phyloP scores from a whole-genome alignment of 345 rosid genomes.

The Firmiana major region DNA sequence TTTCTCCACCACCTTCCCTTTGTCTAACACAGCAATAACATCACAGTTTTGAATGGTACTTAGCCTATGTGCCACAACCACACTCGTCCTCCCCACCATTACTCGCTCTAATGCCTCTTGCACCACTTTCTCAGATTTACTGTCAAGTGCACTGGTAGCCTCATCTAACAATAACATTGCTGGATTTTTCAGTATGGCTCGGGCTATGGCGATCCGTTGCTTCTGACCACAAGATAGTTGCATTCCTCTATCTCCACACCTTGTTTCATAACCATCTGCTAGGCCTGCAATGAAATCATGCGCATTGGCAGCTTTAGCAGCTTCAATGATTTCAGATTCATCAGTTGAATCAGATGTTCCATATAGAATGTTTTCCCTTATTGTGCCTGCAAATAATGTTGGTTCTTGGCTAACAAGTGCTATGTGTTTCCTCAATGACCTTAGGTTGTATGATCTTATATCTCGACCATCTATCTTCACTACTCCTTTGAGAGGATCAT shows the following conservation, averaged over 20 bases:
- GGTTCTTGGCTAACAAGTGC: constrained; percentile 76
- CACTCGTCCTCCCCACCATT: constrained; percentile 8
- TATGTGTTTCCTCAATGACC: constrained; percentile 43
- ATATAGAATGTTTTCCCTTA: constrained; percentile 50
- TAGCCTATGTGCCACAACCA: constrained; percentile 16
- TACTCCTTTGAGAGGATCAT: constrained; percentile 49
- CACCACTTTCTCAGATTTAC: constrained; percentile 56
- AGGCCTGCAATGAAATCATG: constrained; percentile 59
- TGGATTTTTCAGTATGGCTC: constrained; percentile 57
- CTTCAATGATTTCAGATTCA: constrained; percentile 49
- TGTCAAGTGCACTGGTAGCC: constrained; percentile 82
- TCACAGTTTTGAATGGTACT: constrained; percentile 62
- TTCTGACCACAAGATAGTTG: constrained; percentile 70
- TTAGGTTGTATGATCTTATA: constrained; percentile 35
- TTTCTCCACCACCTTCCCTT: constrained; percentile 55
- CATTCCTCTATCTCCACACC: constrained; percentile 56
- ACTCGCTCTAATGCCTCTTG: constrained; percentile 5
- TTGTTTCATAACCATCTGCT: constrained; percentile 48
- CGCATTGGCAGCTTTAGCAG: constrained; percentile 57
- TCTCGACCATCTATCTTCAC: constrained; percentile 38
- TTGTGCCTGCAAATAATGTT: constrained; percentile 49
- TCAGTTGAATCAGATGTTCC: constrained; percentile 31
- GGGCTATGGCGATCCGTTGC: constrained; percentile 60
- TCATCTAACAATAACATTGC: constrained; percentile 50
- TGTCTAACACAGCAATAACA: constrained; percentile 46